Conservation (phyloP, 495 filamentous ascomycete genomes). For the Lineolata rhizophorae region DNA sequence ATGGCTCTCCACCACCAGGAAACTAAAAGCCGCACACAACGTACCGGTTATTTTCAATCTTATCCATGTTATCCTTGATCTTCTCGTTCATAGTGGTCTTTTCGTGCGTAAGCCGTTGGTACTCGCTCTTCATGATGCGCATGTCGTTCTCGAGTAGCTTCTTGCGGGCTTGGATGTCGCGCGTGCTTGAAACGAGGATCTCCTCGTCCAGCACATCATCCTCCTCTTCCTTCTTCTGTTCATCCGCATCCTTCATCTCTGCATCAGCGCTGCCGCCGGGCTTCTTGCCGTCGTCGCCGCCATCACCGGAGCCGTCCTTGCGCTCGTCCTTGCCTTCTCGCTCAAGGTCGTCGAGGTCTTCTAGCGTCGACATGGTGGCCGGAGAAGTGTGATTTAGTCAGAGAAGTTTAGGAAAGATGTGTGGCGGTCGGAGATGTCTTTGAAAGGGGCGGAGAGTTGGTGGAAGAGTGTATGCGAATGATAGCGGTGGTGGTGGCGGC, state of each 20-base stretch:
- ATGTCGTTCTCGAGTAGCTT: slow-evolving; percentile 90
- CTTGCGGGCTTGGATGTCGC: slow-evolving; percentile 73
- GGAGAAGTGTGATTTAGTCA: too few relatives aligned
- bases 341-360: slow-evolving; percentile 64
- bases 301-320: slow-evolving; percentile 29
- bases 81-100: slow-evolving; percentile 89
- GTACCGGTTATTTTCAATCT: slow-evolving; percentile 97
- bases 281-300: slow-evolving; percentile 26
- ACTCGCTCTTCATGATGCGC: slow-evolving; percentile 96
- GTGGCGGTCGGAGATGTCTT: too few relatives aligned
- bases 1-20: background rate
- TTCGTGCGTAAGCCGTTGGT: slow-evolving; percentile 81
- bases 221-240: slow-evolving; percentile 42
- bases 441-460: too few relatives aligned
- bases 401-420: too few relatives aligned
- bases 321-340: slow-evolving; percentile 49
- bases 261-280: slow-evolving; percentile 45
- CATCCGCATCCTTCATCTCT: slow-evolving; percentile 76
- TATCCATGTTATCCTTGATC: slow-evolving; percentile 96
- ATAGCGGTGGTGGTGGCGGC: too few relatives aligned
- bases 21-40: slow-evolving; percentile 5
- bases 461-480: too few relatives aligned
- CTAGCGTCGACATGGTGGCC: slow-evolving; percentile 67
- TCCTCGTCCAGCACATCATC: slow-evolving; percentile 58
- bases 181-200: slow-evolving; percentile 71